Conservation (phyloP, 2,329 filamentous ascomycete species). For the Diaporthe vaccinii region DNA sequence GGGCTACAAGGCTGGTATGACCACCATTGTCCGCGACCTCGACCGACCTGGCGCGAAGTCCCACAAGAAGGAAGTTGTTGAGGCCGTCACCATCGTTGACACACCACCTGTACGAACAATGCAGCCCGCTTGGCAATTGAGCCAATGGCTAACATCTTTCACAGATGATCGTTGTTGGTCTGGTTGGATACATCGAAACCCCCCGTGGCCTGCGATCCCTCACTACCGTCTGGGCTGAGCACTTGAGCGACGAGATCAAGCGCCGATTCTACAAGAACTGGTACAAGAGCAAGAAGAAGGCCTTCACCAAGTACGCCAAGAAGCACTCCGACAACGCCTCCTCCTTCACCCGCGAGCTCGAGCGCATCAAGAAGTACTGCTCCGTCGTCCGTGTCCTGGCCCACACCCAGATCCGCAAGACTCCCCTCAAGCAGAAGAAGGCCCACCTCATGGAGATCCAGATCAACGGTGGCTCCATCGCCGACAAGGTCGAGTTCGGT, state of each 20-base stretch:
- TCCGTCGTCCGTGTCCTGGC: constrained; percentile 98
- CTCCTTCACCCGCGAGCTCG: constrained; percentile 95
- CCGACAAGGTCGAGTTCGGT: constrained; percentile 97
- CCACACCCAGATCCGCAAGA: constrained; percentile 99
- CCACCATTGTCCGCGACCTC: constrained; percentile 98
- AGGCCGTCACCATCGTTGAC: constrained; percentile 89
- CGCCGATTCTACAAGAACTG: constrained; percentile 99
- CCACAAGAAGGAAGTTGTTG: constrained; percentile 98
- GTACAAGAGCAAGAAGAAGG: constrained; percentile 99
- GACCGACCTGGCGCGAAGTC: constrained; percentile 99
- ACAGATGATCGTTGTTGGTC: constrained; percentile 99
- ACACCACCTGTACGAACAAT: constrained; percentile 95
- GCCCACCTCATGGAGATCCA: constrained; percentile 99
- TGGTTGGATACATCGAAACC: constrained; percentile 99
- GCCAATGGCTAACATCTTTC: constrained; percentile 78
- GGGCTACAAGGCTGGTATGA: constrained; percentile 99
- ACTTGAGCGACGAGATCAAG: constrained; percentile 98
- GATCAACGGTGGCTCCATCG: constrained; percentile 95
- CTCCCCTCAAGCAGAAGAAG: constrained; percentile 99
- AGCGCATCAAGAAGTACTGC: constrained; percentile 99
- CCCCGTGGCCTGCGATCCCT: constrained; percentile 99
- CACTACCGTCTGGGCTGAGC: constrained; percentile 99
- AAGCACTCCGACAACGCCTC: constrained; percentile 96
- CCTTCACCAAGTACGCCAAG: constrained; percentile 99
- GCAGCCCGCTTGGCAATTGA: constrained; percentile 82